phyloP scores from a whole-genome alignment of 768 basidiomycete species.

The Psilocybe azurescens region DNA sequence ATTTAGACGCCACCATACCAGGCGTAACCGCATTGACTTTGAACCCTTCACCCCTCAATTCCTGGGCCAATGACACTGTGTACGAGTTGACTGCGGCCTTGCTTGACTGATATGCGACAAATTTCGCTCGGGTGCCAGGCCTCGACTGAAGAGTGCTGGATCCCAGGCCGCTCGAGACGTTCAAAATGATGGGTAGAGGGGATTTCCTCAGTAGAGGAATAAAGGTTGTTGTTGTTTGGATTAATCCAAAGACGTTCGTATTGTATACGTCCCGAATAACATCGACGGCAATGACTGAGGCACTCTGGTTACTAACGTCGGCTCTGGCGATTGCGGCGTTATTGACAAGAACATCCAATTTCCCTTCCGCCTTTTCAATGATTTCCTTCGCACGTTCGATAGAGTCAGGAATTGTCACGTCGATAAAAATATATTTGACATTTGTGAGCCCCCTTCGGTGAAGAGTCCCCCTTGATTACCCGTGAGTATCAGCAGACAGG shows the following conservation, averaged over 20 bases:
- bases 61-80: constrained; percentile 62
- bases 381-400: constrained; percentile 38
- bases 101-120: constrained; percentile 66
- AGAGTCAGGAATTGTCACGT: constrained; percentile 41
- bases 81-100: constrained; percentile 74
- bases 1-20: constrained; percentile 54
- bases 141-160: constrained; percentile 43
- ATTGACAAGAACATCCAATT: constrained; percentile 51
- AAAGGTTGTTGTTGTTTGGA: constrained; percentile 47
- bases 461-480: constrained; percentile 30
- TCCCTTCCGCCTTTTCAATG: constrained; percentile 44
- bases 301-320: constrained; percentile 32
- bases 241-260: constrained; percentile 49
- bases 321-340: constrained; percentile 42
- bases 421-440: constrained; percentile 43
- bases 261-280: constrained; percentile 42
- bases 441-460: constrained; percentile 33
- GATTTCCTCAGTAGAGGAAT: constrained; percentile 46
- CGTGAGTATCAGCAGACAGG: not conserved
- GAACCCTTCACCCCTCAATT: constrained; percentile 56
- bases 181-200: constrained; percentile 41
- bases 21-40: constrained; percentile 69
- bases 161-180: constrained; percentile 49
- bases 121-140: constrained; percentile 34
- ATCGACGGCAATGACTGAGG: constrained; percentile 36